Evolutionary conservation across 352 stramenopile species (phyloP), one percentile per base, ranked within the genome.

Genomic region (Phytopythium boreale): DNA sequence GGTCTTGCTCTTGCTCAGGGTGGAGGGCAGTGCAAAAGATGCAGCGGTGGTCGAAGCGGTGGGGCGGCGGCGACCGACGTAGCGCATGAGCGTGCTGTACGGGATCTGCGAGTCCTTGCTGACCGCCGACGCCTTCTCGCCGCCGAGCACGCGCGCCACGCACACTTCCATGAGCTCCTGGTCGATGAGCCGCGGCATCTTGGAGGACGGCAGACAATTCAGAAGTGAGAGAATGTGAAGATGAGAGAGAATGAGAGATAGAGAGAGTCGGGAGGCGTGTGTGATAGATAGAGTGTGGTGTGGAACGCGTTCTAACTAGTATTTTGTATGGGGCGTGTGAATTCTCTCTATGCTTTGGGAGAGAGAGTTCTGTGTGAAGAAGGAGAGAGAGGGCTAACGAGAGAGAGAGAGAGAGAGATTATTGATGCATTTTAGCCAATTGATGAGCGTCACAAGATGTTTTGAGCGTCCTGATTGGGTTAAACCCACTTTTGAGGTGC

Each of bases 41-140:
- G 34, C n/a, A n/a, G n/a, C 34, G 10, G 34, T 15, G 34, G 27
- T 4, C 9, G 24, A 31, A 31, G 20, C 52, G 20, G 12, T 7
- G 52, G 24, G 53, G 27, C 34, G 53, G 20, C 53, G 31, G 17
- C 36, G 31, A 19, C 31, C 36, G 8, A 60, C 53, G 53, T 60
- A 47, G 19, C 64, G 59, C 55, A 70, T 27, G 43, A 70, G 36
- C 41, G 64, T 70, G 24, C 59, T 67, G 49, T 70, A 70, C 8
- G 64, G 64, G 39, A 70, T 64, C 10, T 64, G 9, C 1, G 56
- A n/a, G n/a, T 71, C 53, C 27, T 61, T 63, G 56, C 65, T 64
- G 46, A 71, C 60, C 17, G 24, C 27, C 17, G 31, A 59, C n/a
- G 65, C 65, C 22, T 53, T 63, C 60, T 71, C 65, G 24, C 65